Base-by-base conservation (phyloP, 331 rosid genomes). In the Phaseolus coccineus region DNA sequence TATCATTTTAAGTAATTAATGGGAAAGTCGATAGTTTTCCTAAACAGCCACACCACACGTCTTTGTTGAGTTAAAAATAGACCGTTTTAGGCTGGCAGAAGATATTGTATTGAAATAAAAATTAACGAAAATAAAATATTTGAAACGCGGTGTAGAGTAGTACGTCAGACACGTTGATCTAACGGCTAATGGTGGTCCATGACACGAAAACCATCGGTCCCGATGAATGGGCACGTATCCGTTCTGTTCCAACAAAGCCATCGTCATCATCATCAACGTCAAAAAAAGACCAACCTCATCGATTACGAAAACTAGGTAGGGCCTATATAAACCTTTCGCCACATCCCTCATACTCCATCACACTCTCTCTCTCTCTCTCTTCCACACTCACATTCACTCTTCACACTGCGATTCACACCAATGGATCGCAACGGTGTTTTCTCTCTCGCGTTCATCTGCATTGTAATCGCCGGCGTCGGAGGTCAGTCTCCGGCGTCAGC, bases 401-500 rank as follows among this genome's bases (percentile, higher is more conserved):
- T 1, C 30, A 27, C 35, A n/a, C 4, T 25, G 77, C 50, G 9
- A 4, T 57, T 47, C 68, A 57, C 6, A 7, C 50, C 42, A 51
- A 94, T 94, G 98, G 97, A 90, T 71, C 83, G 92, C 48, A 85
- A 52, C 47, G 19, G 80, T 48, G 62, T 87, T 3, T 73, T 94
- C 44, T 62, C 88, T n/a, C 77, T 94, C 58, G 96, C 94, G 63
- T 81, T 94, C 44, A 51, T 92, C 86, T 92, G 94, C 91, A 86
- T 89, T 86, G 82, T 92, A 14, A 76, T 89, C 35, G 87, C 93
- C 83, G 89, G 88, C 9, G 97, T 91, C 77, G 97, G 97, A 69
- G 98, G 92, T 31, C 93, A 92, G 44, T 82, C 97, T 5, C 98
- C 98, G 4, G 84, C 89, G 0, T 47, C 93, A 0, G 74, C 97